These are phyloP conservation scores for Podospora conica DNA, from an alignment of 495 filamentous ascomycete genomes.

Conservation along the genomic window DNA sequence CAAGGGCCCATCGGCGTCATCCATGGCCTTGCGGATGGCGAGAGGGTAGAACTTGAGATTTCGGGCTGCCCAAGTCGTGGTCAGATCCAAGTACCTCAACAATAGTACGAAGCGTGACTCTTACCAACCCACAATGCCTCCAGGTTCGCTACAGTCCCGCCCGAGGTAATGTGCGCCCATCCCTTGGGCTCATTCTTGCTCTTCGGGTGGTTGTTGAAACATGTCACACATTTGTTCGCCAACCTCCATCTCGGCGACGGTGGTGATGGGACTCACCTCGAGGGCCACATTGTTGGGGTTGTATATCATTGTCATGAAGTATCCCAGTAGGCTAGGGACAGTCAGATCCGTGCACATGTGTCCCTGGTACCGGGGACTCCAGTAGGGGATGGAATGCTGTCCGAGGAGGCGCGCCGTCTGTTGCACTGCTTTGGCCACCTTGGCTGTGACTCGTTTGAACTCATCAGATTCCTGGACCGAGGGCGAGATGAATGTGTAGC, in stretches of 20 bases:
- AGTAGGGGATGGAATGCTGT: constrained; percentile 39
- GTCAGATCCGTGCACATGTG: constrained; percentile 41
- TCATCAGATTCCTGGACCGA: constrained; percentile 21
- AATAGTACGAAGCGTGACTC: not conserved
- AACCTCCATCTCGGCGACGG: constrained; percentile 35
- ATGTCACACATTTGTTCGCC: constrained; percentile 41
- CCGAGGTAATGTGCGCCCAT: constrained; percentile 43
- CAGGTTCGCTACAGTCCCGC: constrained; percentile 42
- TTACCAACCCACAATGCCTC: constrained; percentile 38
- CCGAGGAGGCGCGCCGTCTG: constrained; percentile 19
- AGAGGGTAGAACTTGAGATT: constrained; percentile 47
- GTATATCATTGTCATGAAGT: constrained; percentile 45
- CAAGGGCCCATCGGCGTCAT: constrained; percentile 23
- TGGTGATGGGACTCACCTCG: constrained; percentile 40
- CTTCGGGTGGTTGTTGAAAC: constrained; percentile 30
- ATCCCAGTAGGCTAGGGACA: constrained; percentile 31
- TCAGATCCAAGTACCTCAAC: not conserved
- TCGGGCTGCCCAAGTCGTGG: constrained; percentile 24
- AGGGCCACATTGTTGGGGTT: constrained; percentile 46
- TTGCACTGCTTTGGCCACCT: constrained; percentile 23
- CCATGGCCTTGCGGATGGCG: constrained; percentile 34
- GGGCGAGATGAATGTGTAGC: constrained; percentile 31
- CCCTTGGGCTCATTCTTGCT: constrained; percentile 13
- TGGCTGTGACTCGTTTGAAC: constrained; percentile 24
- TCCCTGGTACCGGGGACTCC: constrained; percentile 39